Conservation (phyloP, 2,329 filamentous ascomycete species). For the Botrytis tulipae region DNA sequence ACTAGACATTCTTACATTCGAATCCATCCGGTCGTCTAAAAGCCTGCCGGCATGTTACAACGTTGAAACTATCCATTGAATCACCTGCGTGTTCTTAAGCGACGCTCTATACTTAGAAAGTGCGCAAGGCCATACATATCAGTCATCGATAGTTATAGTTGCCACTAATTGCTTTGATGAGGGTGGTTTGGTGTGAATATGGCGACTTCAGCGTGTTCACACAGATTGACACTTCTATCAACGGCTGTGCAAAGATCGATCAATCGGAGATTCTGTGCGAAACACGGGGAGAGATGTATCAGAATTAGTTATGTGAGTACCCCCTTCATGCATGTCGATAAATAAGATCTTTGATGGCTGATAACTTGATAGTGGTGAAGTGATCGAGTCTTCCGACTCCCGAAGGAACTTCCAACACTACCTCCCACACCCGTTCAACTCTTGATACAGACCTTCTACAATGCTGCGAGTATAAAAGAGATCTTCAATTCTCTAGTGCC, state of each 20-base stretch:
- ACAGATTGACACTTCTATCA: neutral
- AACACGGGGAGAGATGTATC: neutral
- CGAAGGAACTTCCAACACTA: neutral
- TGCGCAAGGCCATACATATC: neutral
- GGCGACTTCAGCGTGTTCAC: neutral
- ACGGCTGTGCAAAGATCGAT: neutral
- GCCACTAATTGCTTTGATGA: neutral
- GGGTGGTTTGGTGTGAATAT: neutral
- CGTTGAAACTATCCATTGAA: neutral
- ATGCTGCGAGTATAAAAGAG: no score
- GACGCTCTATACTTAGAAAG: neutral
- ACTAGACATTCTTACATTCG: neutral
- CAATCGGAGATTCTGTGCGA: neutral
- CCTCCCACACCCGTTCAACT: neutral
- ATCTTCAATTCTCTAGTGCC: fast-evolving
- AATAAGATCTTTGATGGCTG: neutral
- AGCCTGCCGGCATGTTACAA: neutral
- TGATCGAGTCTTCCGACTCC: neutral
- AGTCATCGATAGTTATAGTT: neutral
- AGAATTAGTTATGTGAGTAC: neutral
- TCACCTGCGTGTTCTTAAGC: neutral
- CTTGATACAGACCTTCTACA: neutral
- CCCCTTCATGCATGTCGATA: neutral
- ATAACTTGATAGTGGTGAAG: neutral
- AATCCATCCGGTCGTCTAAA: neutral